Percentiles rank a stretch among this genome's conserved stretches.
Conservation (phyloP, 441 rosid genomes). For the Syzygium malaccense region DNA sequence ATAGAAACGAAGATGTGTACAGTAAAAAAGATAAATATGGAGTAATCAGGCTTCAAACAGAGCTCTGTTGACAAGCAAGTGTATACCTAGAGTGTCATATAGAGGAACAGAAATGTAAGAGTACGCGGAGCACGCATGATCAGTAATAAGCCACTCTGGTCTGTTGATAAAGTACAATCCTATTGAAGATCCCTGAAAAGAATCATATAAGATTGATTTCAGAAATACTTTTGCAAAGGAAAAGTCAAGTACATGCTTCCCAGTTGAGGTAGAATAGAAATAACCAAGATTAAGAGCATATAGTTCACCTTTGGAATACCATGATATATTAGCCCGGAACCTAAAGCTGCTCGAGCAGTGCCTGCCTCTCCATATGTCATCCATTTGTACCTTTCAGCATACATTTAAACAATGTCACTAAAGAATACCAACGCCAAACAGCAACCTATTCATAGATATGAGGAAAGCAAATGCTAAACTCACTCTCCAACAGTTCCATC, state of each 20-base stretch:
- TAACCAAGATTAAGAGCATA: neutral
- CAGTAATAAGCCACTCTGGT: slow-evolving; percentile 91
- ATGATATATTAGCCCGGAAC: slow-evolving; percentile 72
- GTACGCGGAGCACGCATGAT: slow-evolving; percentile 96
- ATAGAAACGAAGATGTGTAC: neutral
- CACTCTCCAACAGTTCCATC: slow-evolving; percentile 99
- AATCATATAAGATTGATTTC: neutral
- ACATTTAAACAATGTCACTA: slow-evolving; percentile 6
- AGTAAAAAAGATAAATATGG: neutral
- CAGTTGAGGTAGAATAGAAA: neutral
- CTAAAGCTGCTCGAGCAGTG: slow-evolving; percentile 78
- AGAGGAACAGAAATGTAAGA: slow-evolving; percentile 91
- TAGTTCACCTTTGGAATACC: slow-evolving; percentile 60
- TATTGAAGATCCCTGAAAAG: slow-evolving; percentile 65
- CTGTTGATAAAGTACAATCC: slow-evolving; percentile 94
- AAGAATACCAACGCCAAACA: neutral
- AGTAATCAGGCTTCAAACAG: neutral
- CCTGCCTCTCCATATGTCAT: slow-evolving; percentile 96
- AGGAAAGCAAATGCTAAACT: slow-evolving; percentile 17
- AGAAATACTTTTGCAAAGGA: neutral
- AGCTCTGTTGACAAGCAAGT: neutral
- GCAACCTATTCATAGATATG: neutral
- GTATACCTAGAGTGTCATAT: slow-evolving; percentile 93
- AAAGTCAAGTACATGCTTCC: neutral
- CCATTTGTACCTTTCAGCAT: slow-evolving; percentile 74